Conservation (phyloP, 352 stramenopile genomes). For the Globisporangium polare region DNA sequence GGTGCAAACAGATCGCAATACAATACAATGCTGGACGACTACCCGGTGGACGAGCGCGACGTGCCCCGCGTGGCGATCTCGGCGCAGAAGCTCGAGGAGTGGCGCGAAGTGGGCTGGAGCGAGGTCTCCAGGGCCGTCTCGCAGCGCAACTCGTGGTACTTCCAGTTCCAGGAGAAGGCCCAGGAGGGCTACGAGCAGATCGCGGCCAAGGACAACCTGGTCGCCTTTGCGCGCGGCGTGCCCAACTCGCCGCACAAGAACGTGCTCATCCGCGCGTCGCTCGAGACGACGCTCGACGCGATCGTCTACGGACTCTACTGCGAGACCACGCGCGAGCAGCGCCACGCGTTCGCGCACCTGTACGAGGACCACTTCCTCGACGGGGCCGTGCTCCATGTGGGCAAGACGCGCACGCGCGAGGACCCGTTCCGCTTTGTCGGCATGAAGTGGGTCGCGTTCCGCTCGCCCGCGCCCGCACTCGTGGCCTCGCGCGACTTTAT, state of each 20-base stretch:
- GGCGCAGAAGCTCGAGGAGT: constrained; percentile 18
- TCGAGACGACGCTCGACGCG: constrained; percentile 42
- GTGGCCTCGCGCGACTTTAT: constrained; percentile 38
- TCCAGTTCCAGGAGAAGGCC: constrained; percentile 28
- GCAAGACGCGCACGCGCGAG: constrained; percentile 24
- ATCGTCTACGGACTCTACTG: constrained; percentile 36
- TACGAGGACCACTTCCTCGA: constrained; percentile 49
- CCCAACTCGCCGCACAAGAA: constrained; percentile 22
- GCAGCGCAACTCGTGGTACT: constrained; percentile 34
- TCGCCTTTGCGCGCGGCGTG: constrained; percentile 25
- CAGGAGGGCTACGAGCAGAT: constrained; percentile 34
- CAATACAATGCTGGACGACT: constrained; percentile 14
- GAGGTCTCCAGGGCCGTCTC: constrained; percentile 21
- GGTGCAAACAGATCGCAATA: not conserved
- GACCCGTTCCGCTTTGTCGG: constrained; percentile 47
- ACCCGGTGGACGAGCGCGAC: constrained; percentile 13
- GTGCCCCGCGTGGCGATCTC: constrained; percentile 42
- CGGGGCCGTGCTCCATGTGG: constrained; percentile 36
- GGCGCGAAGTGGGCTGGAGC: constrained; percentile 22
- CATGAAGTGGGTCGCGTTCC: constrained; percentile 41
- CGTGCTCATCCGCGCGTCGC: constrained; percentile 24
- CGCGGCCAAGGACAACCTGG: constrained; percentile 26
- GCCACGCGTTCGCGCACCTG: constrained; percentile 31
- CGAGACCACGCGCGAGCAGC: constrained; percentile 32
- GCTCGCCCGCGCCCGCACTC: constrained; percentile 30